Conservation (phyloP, 345 rosid species). For the Rhizophora apiculata region DNA sequence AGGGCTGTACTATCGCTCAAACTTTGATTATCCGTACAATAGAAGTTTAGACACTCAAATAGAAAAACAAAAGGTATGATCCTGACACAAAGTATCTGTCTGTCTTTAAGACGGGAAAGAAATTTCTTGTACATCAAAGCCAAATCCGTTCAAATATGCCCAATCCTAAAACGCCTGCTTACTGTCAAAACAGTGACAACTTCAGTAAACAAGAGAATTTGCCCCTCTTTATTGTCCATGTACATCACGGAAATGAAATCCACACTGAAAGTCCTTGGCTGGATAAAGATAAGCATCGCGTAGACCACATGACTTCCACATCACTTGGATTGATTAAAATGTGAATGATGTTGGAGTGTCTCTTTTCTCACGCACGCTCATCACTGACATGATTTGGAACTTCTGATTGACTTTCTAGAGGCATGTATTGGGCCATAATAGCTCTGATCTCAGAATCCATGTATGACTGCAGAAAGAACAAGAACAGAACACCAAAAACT, state of each 20-base stretch:
- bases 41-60: neutral
- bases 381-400: conserved; percentile 58
- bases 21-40: neutral
- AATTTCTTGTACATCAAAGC: conserved; percentile 15
- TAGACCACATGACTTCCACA: conserved; percentile 1
- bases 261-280: conserved; percentile 14
- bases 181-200: conserved; percentile 24
- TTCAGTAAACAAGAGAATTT: conserved; percentile 17
- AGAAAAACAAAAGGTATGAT: neutral
- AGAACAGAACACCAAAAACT: neutral
- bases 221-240: conserved; percentile 22
- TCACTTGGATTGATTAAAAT: conserved; percentile 7
- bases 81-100: neutral
- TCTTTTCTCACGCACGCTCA: conserved; percentile 45
- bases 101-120: neutral
- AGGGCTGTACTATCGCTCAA: neutral
- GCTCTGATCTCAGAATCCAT: conserved; percentile 99
- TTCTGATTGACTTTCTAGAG: conserved; percentile 81
- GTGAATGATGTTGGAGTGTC: neutral
- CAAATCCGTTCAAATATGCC: conserved; percentile 16
- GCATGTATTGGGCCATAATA: conserved; percentile 99
- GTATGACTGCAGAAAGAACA: conserved; percentile 57
- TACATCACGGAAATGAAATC: conserved; percentile 20
- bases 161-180: conserved; percentile 20
- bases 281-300: conserved; percentile 2